Percentiles rank a stretch among this genome's conserved stretches.
phyloP scores from a whole-genome alignment of 208 protist genomes.

The Leishmania major region DNA sequence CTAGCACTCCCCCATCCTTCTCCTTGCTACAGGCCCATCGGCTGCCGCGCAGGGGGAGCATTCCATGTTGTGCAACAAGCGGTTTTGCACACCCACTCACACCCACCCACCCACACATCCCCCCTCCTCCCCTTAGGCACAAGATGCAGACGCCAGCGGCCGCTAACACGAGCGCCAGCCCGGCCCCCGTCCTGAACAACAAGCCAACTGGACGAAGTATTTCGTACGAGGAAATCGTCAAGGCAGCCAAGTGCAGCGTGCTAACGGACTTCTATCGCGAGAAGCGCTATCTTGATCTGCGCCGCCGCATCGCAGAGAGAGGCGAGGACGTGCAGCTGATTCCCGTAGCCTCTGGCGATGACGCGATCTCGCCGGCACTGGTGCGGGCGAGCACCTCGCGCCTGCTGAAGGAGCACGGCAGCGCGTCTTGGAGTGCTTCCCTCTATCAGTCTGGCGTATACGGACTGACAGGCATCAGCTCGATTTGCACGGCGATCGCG shows the following conservation, averaged over 20 bases:
- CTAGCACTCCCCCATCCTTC: neutral
- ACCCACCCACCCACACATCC: neutral
- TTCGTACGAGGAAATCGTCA: slow-evolving; percentile 61
- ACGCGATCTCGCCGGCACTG: slow-evolving; percentile 17
- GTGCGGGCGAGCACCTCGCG: slow-evolving; percentile 55
- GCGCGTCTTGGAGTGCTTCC: slow-evolving; percentile 63
- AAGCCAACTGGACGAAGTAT: slow-evolving; percentile 35
- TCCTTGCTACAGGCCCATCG: neutral
- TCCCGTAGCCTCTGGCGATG: slow-evolving; percentile 11
- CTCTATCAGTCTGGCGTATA: slow-evolving; percentile 80
- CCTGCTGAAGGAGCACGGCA: slow-evolving; percentile 77
- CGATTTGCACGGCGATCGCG: slow-evolving; percentile 53
- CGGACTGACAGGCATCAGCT: slow-evolving; percentile 63
- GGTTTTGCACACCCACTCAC: neutral
- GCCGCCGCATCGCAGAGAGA: slow-evolving; percentile 19
- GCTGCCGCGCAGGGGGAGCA: neutral
- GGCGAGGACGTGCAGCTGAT: slow-evolving; percentile 66
- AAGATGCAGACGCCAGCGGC: slow-evolving; percentile 50
- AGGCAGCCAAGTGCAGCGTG: slow-evolving; percentile 47
- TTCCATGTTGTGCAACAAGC: neutral
- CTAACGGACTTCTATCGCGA: slow-evolving; percentile 67
- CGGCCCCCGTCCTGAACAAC: slow-evolving; percentile 59
- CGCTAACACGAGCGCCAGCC: slow-evolving; percentile 42
- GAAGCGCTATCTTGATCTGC: slow-evolving; percentile 37
- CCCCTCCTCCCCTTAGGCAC: too few relatives aligned